Conservation (phyloP, 352 stramenopile genomes). For the Phytophthora pini region DNA sequence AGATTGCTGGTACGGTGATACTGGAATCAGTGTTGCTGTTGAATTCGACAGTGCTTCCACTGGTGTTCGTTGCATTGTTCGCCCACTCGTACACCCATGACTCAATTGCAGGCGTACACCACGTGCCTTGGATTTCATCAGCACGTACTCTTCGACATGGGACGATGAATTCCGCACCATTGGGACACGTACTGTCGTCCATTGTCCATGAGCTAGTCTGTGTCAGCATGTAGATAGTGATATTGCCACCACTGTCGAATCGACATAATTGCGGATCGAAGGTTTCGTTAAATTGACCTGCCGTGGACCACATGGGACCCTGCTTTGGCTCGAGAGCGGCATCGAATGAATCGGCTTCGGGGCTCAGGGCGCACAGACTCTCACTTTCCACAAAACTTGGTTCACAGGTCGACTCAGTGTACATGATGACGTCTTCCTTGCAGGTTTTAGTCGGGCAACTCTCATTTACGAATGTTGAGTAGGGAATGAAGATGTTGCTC, state of each 20-base stretch:
- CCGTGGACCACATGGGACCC: neutral
- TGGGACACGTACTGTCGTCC: conserved; percentile 13
- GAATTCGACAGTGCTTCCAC: too few relatives aligned
- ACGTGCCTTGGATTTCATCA: neutral
- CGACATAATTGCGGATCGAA: conserved; percentile 35
- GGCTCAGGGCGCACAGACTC: conserved; percentile 25
- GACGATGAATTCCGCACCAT: neutral
- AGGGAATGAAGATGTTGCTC: conserved; percentile 25
- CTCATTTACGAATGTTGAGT: conserved; percentile 1
- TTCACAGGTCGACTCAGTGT: conserved; percentile 21
- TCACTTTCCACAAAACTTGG: conserved; percentile 8
- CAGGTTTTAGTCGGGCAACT: conserved; percentile 22
- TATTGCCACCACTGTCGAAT: conserved; percentile 3
- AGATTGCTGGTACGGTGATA: too few relatives aligned
- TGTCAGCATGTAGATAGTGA: conserved; percentile 28
- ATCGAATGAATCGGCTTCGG: neutral
- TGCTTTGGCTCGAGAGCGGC: neutral
- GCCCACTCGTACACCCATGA: too few relatives aligned
- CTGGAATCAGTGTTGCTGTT: too few relatives aligned
- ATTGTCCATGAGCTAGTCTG: conserved; percentile 9
- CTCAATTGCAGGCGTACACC: neutral
- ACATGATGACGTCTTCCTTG: conserved; percentile 20
- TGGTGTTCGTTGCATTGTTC: too few relatives aligned
- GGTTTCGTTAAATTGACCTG: conserved; percentile 20
- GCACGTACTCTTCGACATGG: neutral